These are phyloP conservation scores for Colletotrichum sp. DNA, from an alignment of 2,329 filamentous ascomycete species.

Conservation along the genomic window DNA sequence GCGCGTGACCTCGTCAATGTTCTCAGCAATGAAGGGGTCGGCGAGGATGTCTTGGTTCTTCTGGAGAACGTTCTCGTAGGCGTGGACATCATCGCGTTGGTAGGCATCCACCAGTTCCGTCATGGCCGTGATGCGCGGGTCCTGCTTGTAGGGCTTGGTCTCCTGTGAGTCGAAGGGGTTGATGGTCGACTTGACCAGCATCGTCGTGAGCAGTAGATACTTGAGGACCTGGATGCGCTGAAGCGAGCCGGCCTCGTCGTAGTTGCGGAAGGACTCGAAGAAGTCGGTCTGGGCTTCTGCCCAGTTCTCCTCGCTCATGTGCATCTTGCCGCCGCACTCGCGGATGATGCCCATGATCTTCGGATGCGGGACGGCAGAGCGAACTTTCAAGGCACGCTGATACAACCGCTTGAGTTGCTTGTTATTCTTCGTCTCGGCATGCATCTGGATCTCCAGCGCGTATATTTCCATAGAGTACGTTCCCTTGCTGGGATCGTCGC, in stretches of 20 bases:
- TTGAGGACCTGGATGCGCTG: slow-evolving; percentile 97
- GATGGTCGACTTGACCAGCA: slow-evolving; percentile 98
- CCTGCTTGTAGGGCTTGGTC: slow-evolving; percentile 96
- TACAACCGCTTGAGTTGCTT: slow-evolving; percentile 95
- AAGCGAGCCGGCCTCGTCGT: slow-evolving; percentile 95
- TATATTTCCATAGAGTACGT: slow-evolving; percentile 97
- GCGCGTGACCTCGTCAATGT: slow-evolving; percentile 97
- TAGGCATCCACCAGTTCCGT: slow-evolving; percentile 96
- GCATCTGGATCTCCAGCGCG: slow-evolving; percentile 98
- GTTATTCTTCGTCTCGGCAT: slow-evolving; percentile 95
- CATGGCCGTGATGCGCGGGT: slow-evolving; percentile 95
- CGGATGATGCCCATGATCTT: slow-evolving; percentile 99
- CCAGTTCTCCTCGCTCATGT: slow-evolving; percentile 99
- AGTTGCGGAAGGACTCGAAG: slow-evolving; percentile 98
- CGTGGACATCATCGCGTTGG: slow-evolving; percentile 91
- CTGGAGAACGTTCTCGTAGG: slow-evolving; percentile 86
- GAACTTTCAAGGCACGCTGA: slow-evolving; percentile 87
- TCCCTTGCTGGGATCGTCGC: slow-evolving; percentile 91
- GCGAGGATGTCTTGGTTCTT: slow-evolving; percentile 87
- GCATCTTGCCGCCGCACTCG: slow-evolving; percentile 99
- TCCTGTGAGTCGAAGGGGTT: slow-evolving; percentile 99
- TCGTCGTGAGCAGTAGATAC: slow-evolving; percentile 93
- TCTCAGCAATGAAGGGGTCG: slow-evolving; percentile 96
- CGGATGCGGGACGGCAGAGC: slow-evolving; percentile 96
- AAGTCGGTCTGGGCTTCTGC: slow-evolving; percentile 96